A percentile compares a stretch with the other conserved stretches of the same genome.
Conservation (phyloP, 2,329 filamentous ascomycete genomes). For the Malbranchea cinnamomea region DNA sequence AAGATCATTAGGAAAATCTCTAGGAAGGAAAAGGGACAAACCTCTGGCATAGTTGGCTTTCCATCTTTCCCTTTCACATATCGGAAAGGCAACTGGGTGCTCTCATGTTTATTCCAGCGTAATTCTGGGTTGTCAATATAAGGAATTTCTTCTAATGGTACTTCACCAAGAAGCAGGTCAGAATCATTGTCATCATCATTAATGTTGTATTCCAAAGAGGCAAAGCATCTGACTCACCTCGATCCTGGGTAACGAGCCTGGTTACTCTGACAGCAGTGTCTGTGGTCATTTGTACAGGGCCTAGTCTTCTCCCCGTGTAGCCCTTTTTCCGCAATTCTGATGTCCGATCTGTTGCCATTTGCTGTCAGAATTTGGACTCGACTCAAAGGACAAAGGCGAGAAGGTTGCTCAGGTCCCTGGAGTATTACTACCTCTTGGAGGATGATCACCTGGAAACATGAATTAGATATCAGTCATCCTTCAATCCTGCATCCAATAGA, state of each 20-base stretch:
- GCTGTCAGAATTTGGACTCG: no score
- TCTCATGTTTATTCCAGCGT: constrained; percentile 79
- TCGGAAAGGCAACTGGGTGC: constrained; percentile 93
- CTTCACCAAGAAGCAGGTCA: constrained; percentile 30
- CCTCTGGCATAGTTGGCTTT: constrained; percentile 79
- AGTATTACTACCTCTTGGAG: constrained; percentile 77
- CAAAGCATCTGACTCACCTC: constrained; percentile 41
- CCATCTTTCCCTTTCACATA: constrained; percentile 68
- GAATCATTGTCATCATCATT: neutral
- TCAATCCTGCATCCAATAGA: neutral
- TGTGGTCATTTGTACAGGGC: constrained; percentile 94
- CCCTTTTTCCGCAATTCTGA: constrained; percentile 92
- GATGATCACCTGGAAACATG: constrained; percentile 61
- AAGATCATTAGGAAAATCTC: constrained; percentile 5
- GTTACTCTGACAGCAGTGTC: constrained; percentile 94
- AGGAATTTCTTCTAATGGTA: constrained; percentile 59
- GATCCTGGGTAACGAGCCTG: constrained; percentile 70
- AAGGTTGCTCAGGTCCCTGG: constrained; percentile 16
- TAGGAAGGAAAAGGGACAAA: constrained; percentile 29
- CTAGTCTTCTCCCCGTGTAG: constrained; percentile 72
- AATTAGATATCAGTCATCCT: neutral
- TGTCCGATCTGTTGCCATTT: constrained; percentile 80
- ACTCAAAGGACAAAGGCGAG: constrained; percentile 9
- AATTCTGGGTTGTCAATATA: constrained; percentile 85
- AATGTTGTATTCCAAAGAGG: neutral